Percentiles rank a stretch among this genome's conserved stretches.
Evolutionary conservation across 2,329 filamentous ascomycete genomes (phyloP).

Genomic region (Gremmenia infestans): DNA sequence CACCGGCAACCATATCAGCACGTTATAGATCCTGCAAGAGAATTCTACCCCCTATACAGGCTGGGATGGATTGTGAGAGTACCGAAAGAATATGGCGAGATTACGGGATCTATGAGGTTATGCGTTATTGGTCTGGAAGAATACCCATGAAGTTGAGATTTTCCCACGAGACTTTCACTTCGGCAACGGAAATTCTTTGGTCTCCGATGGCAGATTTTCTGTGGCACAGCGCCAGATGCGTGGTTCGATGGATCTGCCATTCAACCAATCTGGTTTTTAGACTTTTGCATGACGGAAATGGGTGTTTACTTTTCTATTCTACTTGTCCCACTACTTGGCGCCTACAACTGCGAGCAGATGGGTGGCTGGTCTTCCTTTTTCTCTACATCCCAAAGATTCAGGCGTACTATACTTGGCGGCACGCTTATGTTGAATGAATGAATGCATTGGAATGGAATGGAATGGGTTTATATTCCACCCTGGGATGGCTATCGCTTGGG

Average conservation of each 20-base stretch:
- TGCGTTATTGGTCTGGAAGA: slow-evolving; percentile 31
- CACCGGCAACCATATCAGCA: slow-evolving; percentile 24
- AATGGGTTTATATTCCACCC: slow-evolving; percentile 29
- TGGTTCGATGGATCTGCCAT: slow-evolving; percentile 22
- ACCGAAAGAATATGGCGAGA: slow-evolving; percentile 25
- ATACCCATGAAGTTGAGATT: slow-evolving; percentile 28
- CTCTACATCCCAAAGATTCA: slow-evolving; percentile 31
- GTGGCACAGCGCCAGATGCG: slow-evolving; percentile 19
- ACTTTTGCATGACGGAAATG: slow-evolving; percentile 30
- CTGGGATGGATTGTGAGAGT: slow-evolving; percentile 28
- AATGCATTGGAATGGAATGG: slow-evolving; percentile 24
- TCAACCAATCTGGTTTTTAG: slow-evolving; percentile 29
- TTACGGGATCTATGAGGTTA: slow-evolving; percentile 30
- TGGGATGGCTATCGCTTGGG: slow-evolving; percentile 27
- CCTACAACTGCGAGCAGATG: slow-evolving; percentile 26
- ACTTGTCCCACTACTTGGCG: slow-evolving; percentile 30
- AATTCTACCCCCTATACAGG: slow-evolving; percentile 23
- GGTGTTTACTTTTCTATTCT: slow-evolving; percentile 31
- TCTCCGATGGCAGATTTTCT: slow-evolving; percentile 17
- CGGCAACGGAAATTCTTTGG: slow-evolving; percentile 20
- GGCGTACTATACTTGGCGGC: slow-evolving; percentile 31
- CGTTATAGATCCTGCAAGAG: slow-evolving; percentile 27
- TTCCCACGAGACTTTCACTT: slow-evolving; percentile 25
- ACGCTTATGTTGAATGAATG: slow-evolving; percentile 28
- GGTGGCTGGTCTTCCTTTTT: slow-evolving; percentile 32